Evolutionary conservation across 2,329 filamentous ascomycete species (phyloP).

Genomic region (Ceratocystis variospora): DNA sequence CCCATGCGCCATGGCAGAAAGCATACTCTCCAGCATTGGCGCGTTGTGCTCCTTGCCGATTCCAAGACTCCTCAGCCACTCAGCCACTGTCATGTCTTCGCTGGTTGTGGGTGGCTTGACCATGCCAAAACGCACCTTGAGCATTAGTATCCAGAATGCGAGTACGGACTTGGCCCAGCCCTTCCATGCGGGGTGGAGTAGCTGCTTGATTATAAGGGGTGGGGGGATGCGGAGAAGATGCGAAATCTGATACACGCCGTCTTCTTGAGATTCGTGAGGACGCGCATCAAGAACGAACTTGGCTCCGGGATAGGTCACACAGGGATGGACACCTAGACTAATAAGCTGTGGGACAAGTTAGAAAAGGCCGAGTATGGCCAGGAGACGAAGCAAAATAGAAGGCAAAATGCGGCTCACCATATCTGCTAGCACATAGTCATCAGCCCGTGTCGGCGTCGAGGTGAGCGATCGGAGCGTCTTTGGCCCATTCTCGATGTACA

Average conservation of each 20-base stretch:
- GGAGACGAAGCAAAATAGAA: background rate
- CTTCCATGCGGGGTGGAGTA: slow-evolving; percentile 16
- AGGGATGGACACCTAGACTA: slow-evolving; percentile 14
- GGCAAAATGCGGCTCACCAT: slow-evolving; percentile 39
- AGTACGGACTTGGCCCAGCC: slow-evolving; percentile 17
- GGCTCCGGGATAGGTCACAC: slow-evolving; percentile 13
- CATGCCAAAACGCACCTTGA: slow-evolving; percentile 20
- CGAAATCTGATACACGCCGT: slow-evolving; percentile 32
- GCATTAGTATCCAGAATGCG: slow-evolving; percentile 15
- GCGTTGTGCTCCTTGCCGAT: slow-evolving; percentile 17
- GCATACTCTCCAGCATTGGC: slow-evolving; percentile 53
- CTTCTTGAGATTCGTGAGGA: background rate
- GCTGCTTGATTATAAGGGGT: slow-evolving; percentile 14
- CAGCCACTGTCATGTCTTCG: slow-evolving; percentile 27
- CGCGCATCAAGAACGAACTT: slow-evolving; percentile 17
- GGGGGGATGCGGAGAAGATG: slow-evolving; percentile 36
- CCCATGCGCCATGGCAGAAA: slow-evolving; percentile 65
- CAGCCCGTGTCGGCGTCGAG: slow-evolving; percentile 32
- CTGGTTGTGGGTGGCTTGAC: slow-evolving; percentile 24
- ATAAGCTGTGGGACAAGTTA: slow-evolving; percentile 9
- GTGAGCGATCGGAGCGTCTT: slow-evolving; percentile 52
- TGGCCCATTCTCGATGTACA: slow-evolving; percentile 41
- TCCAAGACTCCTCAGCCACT: slow-evolving; percentile 26
- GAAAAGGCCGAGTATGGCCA: background rate
- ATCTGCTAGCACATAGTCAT: slow-evolving; percentile 54